These are phyloP conservation scores for Lolium perenne DNA, from an alignment of 176 grass and related monocot genomes.

Conservation along the genomic window DNA sequence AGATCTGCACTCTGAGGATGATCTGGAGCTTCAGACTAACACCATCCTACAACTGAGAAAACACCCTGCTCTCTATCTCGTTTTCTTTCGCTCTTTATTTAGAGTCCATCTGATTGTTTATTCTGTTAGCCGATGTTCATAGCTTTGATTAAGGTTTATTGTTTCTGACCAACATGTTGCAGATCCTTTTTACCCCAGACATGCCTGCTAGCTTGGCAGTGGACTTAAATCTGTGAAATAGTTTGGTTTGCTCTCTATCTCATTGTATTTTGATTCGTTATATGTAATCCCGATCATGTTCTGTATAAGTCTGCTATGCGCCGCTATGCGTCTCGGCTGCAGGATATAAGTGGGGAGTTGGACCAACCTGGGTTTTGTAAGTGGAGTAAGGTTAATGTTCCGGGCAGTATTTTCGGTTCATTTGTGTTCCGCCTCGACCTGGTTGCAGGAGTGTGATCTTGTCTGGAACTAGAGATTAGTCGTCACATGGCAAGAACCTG, in stretches of 20 bases:
- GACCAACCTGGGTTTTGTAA: background rate
- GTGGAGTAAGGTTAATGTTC: background rate
- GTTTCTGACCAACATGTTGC: background rate
- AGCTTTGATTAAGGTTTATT: background rate
- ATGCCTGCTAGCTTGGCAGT: background rate
- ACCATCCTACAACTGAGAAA: background rate
- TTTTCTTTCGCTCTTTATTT: background rate
- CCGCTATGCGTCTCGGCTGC: background rate
- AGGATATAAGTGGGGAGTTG: background rate
- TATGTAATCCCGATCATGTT: background rate
- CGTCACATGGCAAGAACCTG: background rate
- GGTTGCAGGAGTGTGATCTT: conserved; percentile 37
- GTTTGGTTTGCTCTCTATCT: background rate
- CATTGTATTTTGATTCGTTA: background rate
- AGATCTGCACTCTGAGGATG: background rate
- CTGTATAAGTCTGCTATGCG: background rate
- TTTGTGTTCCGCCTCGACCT: background rate
- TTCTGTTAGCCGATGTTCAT: background rate
- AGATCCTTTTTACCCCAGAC: background rate
- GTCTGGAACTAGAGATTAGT: background rate
- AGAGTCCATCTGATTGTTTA: background rate
- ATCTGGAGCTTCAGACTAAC: background rate
- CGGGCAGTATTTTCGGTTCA: background rate
- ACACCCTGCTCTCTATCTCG: background rate
- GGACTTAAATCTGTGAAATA: background rate